These are phyloP conservation scores for Rhodotorula sp. DNA, from an alignment of 1,284 basidiomycete species.

Conservation along the genomic window DNA sequence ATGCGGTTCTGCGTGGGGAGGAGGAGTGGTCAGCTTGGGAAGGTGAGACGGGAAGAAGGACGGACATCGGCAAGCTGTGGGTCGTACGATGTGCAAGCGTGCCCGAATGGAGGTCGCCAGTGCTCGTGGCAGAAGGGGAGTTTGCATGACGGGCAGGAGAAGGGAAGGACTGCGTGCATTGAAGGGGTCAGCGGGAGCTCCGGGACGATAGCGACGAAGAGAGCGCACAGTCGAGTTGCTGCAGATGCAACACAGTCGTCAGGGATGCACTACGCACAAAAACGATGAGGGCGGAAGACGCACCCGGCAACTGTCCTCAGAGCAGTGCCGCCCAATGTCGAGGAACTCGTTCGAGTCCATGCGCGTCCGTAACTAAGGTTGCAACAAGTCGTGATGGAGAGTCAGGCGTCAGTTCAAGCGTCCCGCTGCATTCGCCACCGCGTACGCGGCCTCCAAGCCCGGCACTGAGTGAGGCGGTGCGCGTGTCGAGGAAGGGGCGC, in stretches of 20 bases:
- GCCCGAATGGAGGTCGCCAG: constrained; percentile 29
- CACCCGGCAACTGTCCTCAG: constrained; percentile 15
- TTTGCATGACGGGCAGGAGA: constrained; percentile 31
- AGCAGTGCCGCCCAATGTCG: constrained; percentile 36
- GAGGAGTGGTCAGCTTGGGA: background rate
- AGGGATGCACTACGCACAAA: background rate
- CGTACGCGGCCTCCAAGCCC: background rate
- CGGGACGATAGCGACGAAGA: background rate
- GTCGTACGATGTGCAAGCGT: constrained; percentile 25
- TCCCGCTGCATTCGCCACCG: too few species aligned
- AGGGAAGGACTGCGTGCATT: constrained; percentile 24
- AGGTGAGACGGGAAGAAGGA: background rate
- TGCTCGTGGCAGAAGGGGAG: constrained; percentile 29
- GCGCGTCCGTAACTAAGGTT: too few species aligned
- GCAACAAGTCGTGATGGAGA: too few species aligned
- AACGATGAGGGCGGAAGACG: background rate
- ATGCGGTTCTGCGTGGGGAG: constrained; percentile 26
- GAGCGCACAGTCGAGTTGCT: constrained; percentile 23
- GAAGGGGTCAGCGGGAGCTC: too few species aligned
- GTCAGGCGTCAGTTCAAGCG: too few species aligned
- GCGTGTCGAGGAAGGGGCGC: background rate
- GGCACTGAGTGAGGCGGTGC: background rate
- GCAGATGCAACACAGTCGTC: too few species aligned
- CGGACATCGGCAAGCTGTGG: constrained; percentile 24
- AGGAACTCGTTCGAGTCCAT: constrained; percentile 26